These are phyloP conservation scores for Thinopyrum obtusiflorum DNA, from an alignment of 202 grass and related monocot species.

Conservation along the genomic window DNA sequence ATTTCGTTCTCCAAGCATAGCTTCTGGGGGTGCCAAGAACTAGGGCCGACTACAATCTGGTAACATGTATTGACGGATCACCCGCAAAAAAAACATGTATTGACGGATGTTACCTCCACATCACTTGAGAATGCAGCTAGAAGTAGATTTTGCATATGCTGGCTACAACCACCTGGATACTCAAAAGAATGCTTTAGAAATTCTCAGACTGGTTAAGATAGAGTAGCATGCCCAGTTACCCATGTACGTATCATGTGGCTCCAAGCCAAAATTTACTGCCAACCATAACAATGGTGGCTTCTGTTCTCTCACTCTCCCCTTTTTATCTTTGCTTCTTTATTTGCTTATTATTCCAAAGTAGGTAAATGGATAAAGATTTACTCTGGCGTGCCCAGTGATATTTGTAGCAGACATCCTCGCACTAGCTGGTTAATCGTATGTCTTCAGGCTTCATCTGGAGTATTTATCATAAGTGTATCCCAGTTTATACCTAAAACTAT, in stretches of 20 bases:
- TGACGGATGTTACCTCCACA: constrained; percentile 53
- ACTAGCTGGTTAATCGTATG: neutral
- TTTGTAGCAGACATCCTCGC: neutral
- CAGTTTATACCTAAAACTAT: neutral
- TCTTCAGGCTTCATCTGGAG: neutral
- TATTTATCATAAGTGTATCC: neutral
- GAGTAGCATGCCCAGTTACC: neutral
- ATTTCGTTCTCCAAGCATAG: constrained; percentile 31
- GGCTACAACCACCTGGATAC: constrained; percentile 34
- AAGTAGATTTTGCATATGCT: constrained; percentile 58
- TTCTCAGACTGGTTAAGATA: neutral
- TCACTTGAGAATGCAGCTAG: constrained; percentile 46
- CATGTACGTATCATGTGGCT: neutral
- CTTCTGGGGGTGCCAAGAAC: constrained; percentile 54
- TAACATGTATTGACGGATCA: constrained; percentile 71
- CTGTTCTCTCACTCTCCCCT: neutral
- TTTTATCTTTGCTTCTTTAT: neutral
- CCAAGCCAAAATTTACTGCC: neutral
- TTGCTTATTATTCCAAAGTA: neutral
- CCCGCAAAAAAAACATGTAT: no score
- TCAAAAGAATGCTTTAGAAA: neutral
- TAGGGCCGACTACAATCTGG: constrained; percentile 58
- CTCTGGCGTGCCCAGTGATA: neutral
- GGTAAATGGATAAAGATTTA: neutral
- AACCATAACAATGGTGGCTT: neutral